Percentiles rank a stretch among this genome's conserved stretches.
These are phyloP conservation scores for Candida sonorensis DNA, from an alignment of 805 yeast genomes.

Conservation along the genomic window DNA sequence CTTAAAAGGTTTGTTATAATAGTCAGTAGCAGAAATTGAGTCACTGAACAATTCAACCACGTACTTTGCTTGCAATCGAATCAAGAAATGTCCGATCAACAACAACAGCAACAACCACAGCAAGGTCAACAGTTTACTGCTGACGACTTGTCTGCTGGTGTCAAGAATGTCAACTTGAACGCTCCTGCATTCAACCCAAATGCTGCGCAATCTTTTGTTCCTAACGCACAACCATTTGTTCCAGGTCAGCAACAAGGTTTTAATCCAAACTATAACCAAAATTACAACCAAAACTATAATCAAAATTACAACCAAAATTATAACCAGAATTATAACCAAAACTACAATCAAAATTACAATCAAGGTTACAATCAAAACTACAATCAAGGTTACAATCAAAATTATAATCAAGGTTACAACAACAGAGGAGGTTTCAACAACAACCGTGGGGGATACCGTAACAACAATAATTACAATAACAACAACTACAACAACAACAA, in stretches of 20 bases:
- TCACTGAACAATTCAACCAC: no score
- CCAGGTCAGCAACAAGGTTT: conserved; percentile 29
- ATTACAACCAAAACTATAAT: conserved; percentile 10
- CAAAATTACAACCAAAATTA: conserved; percentile 15
- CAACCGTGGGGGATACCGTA: conserved; percentile 16
- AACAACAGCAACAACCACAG: conserved; percentile 13
- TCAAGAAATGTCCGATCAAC: conserved; percentile 21
- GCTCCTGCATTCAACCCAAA: conserved; percentile 41
- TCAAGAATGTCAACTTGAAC: conserved; percentile 36
- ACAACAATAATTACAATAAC: conserved; percentile 20
- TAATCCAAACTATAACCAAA: conserved; percentile 18
- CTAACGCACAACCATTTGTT: conserved; percentile 29
- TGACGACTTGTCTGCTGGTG: conserved; percentile 37
- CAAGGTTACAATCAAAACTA: conserved; percentile 11
- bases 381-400: conserved; percentile 16
- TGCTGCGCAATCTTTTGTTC: conserved; percentile 29
- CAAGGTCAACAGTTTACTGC: conserved; percentile 33
- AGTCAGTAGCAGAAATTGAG: no score
- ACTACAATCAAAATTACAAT: conserved; percentile 16
- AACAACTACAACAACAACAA: conserved; percentile 21
- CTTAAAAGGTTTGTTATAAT: no score
- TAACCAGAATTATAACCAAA: conserved; percentile 21
- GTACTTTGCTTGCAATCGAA: no score
- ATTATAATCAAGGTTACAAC: conserved; percentile 21
- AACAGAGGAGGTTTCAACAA: conserved; percentile 14